Conservation (phyloP, 2,329 filamentous ascomycete species). For the Cordyceps pruinosa region DNA sequence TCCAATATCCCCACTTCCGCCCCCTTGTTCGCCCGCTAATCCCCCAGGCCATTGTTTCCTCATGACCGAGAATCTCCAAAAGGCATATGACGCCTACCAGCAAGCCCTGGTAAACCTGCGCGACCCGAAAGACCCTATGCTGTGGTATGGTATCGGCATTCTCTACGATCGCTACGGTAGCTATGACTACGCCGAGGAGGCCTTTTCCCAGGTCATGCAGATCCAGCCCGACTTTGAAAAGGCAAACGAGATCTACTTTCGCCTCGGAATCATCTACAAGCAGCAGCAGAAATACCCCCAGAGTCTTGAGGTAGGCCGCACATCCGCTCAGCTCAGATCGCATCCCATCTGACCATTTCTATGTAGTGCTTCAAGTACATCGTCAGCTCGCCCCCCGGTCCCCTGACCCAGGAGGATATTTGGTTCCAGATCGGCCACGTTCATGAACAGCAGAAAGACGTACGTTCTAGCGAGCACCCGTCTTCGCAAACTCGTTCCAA, state of each 20-base stretch:
- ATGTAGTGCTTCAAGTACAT: slow-evolving; percentile 98
- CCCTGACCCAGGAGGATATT: slow-evolving; percentile 93
- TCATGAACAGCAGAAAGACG: slow-evolving; percentile 97
- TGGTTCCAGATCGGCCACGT: slow-evolving; percentile 99
- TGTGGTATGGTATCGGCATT: slow-evolving; percentile 99
- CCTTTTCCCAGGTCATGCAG: slow-evolving; percentile 97
- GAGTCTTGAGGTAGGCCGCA: slow-evolving; percentile 70
- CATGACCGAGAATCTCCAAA: slow-evolving; percentile 97
- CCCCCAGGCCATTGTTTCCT: slow-evolving; percentile 83
- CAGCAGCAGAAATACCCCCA: slow-evolving; percentile 91
- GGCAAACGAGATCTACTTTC: slow-evolving; percentile 98
- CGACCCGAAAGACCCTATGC: slow-evolving; percentile 93
- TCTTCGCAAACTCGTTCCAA: slow-evolving; percentile 20
- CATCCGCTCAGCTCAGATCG: background rate
- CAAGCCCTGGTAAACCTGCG: slow-evolving; percentile 87
- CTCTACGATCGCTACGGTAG: slow-evolving; percentile 95
- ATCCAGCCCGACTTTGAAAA: slow-evolving; percentile 98
- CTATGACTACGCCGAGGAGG: slow-evolving; percentile 93
- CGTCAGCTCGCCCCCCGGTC: slow-evolving; percentile 82
- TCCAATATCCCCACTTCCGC: slow-evolving; percentile 1
- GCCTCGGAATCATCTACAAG: slow-evolving; percentile 98
- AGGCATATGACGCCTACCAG: slow-evolving; percentile 95
- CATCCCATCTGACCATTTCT: background rate
- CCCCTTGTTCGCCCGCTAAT: background rate
- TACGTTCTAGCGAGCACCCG: slow-evolving; percentile 40